Conservation (phyloP, 306 rosid species). For the Dryas drummondii region DNA sequence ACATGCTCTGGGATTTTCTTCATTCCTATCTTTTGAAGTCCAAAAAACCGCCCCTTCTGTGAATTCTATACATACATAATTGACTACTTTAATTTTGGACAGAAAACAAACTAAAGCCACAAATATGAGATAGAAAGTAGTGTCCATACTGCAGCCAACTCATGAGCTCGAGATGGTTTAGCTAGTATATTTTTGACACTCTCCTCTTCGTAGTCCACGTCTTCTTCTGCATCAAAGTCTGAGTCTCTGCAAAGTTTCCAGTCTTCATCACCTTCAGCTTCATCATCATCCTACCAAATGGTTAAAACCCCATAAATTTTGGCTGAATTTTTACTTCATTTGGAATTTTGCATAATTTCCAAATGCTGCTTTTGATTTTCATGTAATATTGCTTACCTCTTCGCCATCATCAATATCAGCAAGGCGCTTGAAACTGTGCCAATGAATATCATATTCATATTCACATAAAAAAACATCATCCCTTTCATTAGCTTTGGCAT, state of each 20-base stretch:
- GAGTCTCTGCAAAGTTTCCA: constrained; percentile 57
- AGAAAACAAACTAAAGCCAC: constrained; percentile 28
- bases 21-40: constrained; percentile 85
- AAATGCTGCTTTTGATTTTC: constrained; percentile 13
- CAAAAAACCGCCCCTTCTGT: constrained; percentile 67
- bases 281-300: constrained; percentile 60
- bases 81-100: constrained; percentile 21
- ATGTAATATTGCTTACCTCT: constrained; percentile 43
- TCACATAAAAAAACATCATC: constrained; percentile 87
- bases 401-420: constrained; percentile 63
- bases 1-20: constrained; percentile 76
- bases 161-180: constrained; percentile 45
- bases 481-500: constrained; percentile 71
- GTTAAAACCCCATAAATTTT: constrained; percentile 18
- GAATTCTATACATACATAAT: constrained; percentile 55
- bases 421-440: constrained; percentile 88
- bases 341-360: not conserved
- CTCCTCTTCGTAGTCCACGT: constrained; percentile 63
- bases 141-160: constrained; percentile 72
- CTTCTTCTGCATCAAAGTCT: constrained; percentile 73
- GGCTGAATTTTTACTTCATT: not conserved
- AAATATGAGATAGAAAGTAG: constrained; percentile 22
- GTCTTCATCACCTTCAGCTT: constrained; percentile 61
- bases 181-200: constrained; percentile 37
- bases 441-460: constrained; percentile 83